phyloP scores from a whole-genome alignment of 2,329 filamentous ascomycete genomes.

The Pyrenophora seminiperda region DNA sequence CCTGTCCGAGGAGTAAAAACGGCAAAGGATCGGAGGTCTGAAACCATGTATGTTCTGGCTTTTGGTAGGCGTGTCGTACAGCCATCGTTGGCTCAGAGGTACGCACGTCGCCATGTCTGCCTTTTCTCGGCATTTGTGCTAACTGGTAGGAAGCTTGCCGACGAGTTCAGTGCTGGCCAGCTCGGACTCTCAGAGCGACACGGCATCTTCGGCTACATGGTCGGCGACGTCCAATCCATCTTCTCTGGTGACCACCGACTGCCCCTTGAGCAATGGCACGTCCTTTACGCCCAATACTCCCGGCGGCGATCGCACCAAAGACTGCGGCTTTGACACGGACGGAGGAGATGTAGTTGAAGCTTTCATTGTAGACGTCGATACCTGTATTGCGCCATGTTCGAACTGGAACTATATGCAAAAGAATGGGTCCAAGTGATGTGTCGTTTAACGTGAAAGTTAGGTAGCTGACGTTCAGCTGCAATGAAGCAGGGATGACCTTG shows the following conservation, averaged over 20 bases:
- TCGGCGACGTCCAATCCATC: neutral
- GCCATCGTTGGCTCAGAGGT: neutral
- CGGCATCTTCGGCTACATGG: neutral
- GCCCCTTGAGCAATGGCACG: conserved; percentile 1
- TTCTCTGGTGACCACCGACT: conserved; percentile 1
- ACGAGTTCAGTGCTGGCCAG: neutral
- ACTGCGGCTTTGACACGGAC: neutral
- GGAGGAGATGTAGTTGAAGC: neutral
- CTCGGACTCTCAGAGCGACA: neutral
- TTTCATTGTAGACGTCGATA: neutral
- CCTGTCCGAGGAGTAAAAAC: neutral
- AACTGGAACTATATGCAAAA: conserved; percentile 1
- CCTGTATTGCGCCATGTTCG: conserved; percentile 2
- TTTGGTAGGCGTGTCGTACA: neutral
- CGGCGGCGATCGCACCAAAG: neutral
- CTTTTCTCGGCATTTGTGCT: neutral
- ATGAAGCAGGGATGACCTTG: neutral
- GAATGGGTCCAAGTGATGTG: neutral
- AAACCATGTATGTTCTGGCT: neutral
- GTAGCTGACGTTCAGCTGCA: too few species aligned
- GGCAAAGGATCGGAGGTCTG: conserved; percentile 16
- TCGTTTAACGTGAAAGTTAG: neutral
- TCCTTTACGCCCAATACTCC: neutral
- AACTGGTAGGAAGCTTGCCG: neutral
- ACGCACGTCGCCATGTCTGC: neutral